Base-by-base conservation (phyloP, 163 green algal species). In the Volvox carteri region DNA sequence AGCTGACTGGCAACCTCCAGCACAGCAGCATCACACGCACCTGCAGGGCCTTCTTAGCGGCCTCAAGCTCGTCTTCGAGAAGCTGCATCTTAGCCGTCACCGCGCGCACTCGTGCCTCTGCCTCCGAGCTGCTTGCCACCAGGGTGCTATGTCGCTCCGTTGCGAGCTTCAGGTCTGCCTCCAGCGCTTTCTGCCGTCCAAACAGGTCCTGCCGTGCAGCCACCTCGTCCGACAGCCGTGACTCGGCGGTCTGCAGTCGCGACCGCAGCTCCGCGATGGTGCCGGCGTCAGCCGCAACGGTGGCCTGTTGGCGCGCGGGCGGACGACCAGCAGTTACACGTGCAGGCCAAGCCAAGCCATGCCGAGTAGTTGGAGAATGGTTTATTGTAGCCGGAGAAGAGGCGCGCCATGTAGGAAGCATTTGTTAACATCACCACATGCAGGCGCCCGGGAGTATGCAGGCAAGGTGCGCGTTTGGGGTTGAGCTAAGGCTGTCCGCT, bases 181-280 rank as follows among this genome's bases (percentile, higher is more conserved):
- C 84, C 37, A 84, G 54, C 21, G 72, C 39, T 56, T 84, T 89
- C 28, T 68, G 54, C 16, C 84, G 84, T n/a, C 16, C 72, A 21
- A 68, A 89, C 50, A 84, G 52, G 35, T 89, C 84, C 72, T 89
- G 84, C 19, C 72, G 84, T 42, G 68, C 72, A n/a, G 72, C 54
- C 52, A 54, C 23, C 54, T 89, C 84, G 23, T 88, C 83, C 0
- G 48, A 23, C 23, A 81, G 68, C 23, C 50, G 48, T 7, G 68
- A 50, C 77, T 93, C 90, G 6, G 83, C 86, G 7, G 83, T 39
- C 35, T 87, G 56, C 56, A 84, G 5, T 12, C 90, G 79, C 1
- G 65, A 50, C 4, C 90, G 75, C 50, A 93, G 83, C 78, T 93
- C 90, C 0, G 86, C 56, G 2, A 91, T 85, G 2, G 86, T 72